Conservation (phyloP, 2,329 filamentous ascomycete genomes). For the Phaeophleospora eucalypticola region DNA sequence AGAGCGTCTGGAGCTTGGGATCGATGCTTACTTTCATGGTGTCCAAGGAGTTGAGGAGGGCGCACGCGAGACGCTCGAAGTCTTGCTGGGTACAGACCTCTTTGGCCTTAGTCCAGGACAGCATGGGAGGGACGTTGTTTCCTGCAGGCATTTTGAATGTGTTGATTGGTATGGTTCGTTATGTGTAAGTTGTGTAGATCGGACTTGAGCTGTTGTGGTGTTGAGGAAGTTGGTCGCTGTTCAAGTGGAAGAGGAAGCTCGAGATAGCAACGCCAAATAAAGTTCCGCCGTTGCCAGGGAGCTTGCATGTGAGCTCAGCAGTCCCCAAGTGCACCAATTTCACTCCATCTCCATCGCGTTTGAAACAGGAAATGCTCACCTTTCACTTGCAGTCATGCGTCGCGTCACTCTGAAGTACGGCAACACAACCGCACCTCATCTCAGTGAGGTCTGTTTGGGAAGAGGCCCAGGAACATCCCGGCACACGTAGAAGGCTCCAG, state of each 20-base stretch:
- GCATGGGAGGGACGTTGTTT: slow-evolving; percentile 12
- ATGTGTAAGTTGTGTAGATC: not conserved
- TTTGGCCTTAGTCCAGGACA: slow-evolving; percentile 18
- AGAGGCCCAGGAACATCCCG: too few relatives aligned
- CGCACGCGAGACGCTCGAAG: slow-evolving; percentile 22
- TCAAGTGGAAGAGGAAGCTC: not conserved
- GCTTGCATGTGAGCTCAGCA: not conserved
- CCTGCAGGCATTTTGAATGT: slow-evolving; percentile 12
- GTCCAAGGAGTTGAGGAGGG: slow-evolving; percentile 14
- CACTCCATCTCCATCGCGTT: too few relatives aligned
- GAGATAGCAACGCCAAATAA: not conserved
- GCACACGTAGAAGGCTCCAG: too few relatives aligned
- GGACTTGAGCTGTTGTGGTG: not conserved
- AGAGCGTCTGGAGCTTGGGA: too few relatives aligned
- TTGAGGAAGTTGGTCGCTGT: not conserved
- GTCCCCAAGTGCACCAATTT: too few relatives aligned
- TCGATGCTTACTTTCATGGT: slow-evolving; percentile 10
- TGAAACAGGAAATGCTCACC: too few relatives aligned
- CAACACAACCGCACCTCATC: too few relatives aligned
- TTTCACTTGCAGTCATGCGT: too few relatives aligned
- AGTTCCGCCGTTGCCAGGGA: not conserved
- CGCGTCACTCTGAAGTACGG: too few relatives aligned
- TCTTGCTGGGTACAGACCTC: slow-evolving; percentile 16
- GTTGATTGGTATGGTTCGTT: not conserved
- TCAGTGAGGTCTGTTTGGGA: too few relatives aligned